Evolutionary conservation across 1,284 basidiomycete species (phyloP).

Genomic region (Sporisorium reilianum): DNA sequence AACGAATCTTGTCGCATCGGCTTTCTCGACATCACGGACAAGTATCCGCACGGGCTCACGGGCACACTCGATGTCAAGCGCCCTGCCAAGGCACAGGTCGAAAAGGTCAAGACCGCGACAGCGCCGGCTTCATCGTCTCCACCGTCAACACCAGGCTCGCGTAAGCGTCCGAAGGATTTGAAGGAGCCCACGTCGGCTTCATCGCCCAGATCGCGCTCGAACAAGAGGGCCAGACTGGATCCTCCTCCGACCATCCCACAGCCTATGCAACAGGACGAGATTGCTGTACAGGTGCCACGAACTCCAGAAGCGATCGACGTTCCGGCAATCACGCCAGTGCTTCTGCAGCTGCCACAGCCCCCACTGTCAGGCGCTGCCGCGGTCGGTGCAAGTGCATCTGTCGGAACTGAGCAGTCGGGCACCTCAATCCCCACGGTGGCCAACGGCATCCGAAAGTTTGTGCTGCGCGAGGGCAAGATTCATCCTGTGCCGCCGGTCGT

Average conservation of each 20-base stretch:
- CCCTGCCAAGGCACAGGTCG: constrained; percentile 5
- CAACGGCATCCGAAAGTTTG: constrained; percentile 31
- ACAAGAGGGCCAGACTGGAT: constrained; percentile 24
- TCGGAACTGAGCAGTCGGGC: neutral
- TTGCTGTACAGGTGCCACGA: neutral
- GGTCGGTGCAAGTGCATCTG: neutral
- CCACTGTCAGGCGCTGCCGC: neutral
- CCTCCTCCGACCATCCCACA: neutral
- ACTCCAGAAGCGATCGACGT: neutral
- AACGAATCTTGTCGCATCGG: constrained; percentile 30
- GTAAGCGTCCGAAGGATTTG: constrained; percentile 20
- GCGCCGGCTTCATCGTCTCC: constrained; percentile 5
- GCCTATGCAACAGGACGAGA: constrained; percentile 16
- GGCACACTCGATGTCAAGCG: constrained; percentile 27
- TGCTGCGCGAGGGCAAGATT: constrained; percentile 16
- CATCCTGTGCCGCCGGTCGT: constrained; percentile 6
- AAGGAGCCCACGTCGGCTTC: constrained; percentile 13
- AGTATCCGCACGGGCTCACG: constrained; percentile 30
- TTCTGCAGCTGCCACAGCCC: neutral
- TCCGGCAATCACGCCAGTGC: neutral
- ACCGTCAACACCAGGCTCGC: constrained; percentile 15
- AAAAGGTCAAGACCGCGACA: constrained; percentile 5
- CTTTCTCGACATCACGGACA: constrained; percentile 35
- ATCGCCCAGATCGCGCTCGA: constrained; percentile 9
- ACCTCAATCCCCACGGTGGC: constrained; percentile 14